These are phyloP conservation scores for Cylindricascospora bacillispora DNA, from an alignment of 1,139 yeast genomes.

Conservation along the genomic window DNA sequence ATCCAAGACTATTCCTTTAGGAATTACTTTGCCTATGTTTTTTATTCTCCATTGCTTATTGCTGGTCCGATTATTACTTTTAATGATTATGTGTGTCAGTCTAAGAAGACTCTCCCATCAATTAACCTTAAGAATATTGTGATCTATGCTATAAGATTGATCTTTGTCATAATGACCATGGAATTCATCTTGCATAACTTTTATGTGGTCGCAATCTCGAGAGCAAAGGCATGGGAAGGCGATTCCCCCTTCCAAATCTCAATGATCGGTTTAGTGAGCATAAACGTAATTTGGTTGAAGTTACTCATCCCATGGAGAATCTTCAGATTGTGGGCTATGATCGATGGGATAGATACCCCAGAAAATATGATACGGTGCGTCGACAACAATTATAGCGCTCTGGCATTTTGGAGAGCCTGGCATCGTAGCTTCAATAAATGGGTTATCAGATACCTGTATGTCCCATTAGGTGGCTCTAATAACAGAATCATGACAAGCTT, in stretches of 20 bases:
- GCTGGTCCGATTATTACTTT: conserved; percentile 93
- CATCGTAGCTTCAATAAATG: conserved; percentile 88
- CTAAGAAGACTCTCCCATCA: conserved; percentile 34
- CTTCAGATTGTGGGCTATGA: conserved; percentile 81
- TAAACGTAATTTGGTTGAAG: conserved; percentile 86
- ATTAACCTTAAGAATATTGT: conserved; percentile 40
- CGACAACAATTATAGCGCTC: conserved; percentile 83
- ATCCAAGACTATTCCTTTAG: conserved; percentile 41
- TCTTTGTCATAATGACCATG: conserved; percentile 71
- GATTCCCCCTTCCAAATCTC: conserved; percentile 86
- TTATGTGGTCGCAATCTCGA: conserved; percentile 86
- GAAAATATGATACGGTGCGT: conserved; percentile 97
- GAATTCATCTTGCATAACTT: conserved; percentile 77
- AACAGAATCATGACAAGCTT: conserved; percentile 61
- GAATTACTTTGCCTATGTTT: conserved; percentile 63
- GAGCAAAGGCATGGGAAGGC: conserved; percentile 77
- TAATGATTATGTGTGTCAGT: conserved; percentile 79
- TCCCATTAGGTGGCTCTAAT: conserved; percentile 77
- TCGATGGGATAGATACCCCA: conserved; percentile 91
- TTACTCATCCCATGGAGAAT: conserved; percentile 91
- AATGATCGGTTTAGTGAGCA: conserved; percentile 85
- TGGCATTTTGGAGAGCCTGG: conserved; percentile 98
- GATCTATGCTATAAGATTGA: conserved; percentile 53
- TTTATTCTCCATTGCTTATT: conserved; percentile 80
- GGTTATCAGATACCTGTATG: conserved; percentile 70